A percentile compares a stretch with the other conserved stretches of the same genome.
These are phyloP conservation scores for Solanum phureja DNA, from an alignment of 257 asterid genomes.

Conservation along the genomic window DNA sequence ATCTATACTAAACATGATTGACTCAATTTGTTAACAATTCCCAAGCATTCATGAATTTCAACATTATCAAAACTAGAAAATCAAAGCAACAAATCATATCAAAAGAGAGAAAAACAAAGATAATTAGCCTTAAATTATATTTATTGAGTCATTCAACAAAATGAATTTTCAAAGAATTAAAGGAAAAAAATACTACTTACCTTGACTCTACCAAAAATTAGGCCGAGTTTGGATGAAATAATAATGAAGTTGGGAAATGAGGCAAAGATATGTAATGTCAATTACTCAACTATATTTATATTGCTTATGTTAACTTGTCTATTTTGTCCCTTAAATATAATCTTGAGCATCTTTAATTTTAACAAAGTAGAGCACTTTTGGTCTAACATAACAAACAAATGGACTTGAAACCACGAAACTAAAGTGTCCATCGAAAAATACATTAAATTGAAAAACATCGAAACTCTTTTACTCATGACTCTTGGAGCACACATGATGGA, in stretches of 20 bases:
- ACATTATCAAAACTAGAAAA: not conserved
- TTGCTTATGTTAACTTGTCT: not conserved
- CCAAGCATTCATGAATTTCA: not conserved
- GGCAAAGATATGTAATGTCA: not conserved
- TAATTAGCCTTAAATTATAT: not conserved
- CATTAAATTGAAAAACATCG: too few relatives aligned
- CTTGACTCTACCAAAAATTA: not conserved
- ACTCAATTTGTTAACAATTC: not conserved
- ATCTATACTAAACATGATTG: not conserved
- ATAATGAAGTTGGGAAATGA: not conserved
- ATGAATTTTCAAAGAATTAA: too few relatives aligned
- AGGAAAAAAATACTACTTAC: not conserved
- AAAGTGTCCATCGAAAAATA: too few relatives aligned
- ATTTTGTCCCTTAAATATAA: too few relatives aligned
- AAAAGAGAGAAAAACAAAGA: not conserved
- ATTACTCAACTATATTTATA: not conserved
- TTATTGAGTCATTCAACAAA: too few relatives aligned
- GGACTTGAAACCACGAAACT: too few relatives aligned
- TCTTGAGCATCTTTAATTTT: not conserved
- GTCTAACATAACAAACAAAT: too few relatives aligned
- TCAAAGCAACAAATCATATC: not conserved
- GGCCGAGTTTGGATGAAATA: not conserved
- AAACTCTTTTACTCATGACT: too few relatives aligned
- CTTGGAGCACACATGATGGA: too few relatives aligned
- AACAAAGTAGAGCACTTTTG: too few relatives aligned